These are phyloP conservation scores for Macrocybe gigantea DNA, from an alignment of 768 basidiomycete genomes.

Conservation along the genomic window DNA sequence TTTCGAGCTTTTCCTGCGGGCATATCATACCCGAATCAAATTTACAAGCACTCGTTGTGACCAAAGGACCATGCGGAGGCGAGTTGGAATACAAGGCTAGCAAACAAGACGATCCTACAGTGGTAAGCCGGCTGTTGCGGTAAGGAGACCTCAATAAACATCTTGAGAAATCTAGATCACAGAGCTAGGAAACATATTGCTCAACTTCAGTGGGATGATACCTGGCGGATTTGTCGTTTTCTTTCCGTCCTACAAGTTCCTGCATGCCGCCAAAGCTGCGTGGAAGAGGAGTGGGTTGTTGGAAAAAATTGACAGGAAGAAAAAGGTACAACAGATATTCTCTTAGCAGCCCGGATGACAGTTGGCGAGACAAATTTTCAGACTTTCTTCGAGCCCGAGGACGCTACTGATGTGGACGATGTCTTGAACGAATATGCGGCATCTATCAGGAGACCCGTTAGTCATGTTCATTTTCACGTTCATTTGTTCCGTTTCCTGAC, in stretches of 20 bases:
- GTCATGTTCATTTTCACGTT: conserved; percentile 1
- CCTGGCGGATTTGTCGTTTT: conserved; percentile 92
- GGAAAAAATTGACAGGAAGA: conserved; percentile 59
- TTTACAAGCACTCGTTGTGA: conserved; percentile 68
- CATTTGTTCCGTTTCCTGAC: background rate
- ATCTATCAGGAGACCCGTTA: conserved; percentile 27
- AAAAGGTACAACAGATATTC: conserved; percentile 47
- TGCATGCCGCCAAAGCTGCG: conserved; percentile 55
- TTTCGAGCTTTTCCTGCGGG: conserved; percentile 85
- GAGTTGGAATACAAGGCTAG: conserved; percentile 80
- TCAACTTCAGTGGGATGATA: conserved; percentile 74
- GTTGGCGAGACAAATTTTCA: conserved; percentile 19
- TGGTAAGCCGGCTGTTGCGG: conserved; percentile 38
- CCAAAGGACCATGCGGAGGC: conserved; percentile 67
- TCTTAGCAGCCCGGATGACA: background rate
- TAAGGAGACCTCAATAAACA: background rate
- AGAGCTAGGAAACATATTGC: conserved; percentile 79
- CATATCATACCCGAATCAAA: conserved; percentile 85
- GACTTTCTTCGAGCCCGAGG: conserved; percentile 89
- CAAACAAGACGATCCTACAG: conserved; percentile 56
- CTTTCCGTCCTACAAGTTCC: conserved; percentile 85
- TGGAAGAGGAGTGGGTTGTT: conserved; percentile 67
- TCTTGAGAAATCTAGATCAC: conserved; percentile 40
- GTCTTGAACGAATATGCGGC: conserved; percentile 69
- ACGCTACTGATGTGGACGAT: conserved; percentile 62